Evolutionary conservation across 805 yeast genomes (phyloP), one percentile per base, ranked within the genome.

Genomic region (Torulaspora franciscae): DNA sequence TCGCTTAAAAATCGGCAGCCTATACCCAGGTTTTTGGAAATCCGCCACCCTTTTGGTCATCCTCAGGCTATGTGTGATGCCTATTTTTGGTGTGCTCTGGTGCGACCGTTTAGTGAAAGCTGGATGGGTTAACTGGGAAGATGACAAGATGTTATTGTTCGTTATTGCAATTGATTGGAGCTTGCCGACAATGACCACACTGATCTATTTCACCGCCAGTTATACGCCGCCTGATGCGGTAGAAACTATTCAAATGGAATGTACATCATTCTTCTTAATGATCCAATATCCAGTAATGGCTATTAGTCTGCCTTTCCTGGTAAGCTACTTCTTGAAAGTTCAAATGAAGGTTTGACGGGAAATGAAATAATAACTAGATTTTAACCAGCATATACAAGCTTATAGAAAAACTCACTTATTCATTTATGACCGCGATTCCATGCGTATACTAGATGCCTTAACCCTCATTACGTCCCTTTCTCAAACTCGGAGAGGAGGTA

Each of bases 161-260:
- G 85, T 90, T 7, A 77, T 85, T 48, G 82, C 83, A 7, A 71
- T 90, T 32, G 79, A 80, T 33, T 85, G 85, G 67, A 89, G 89
- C 0, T 69, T 89, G 25, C 98, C 99, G 0, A 83, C 88, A 39
- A 95, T 96, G 40, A 93, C 98, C 0, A 77, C 93, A 0, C 74
- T 89, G 55, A 82, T 91, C 35, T 93, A 90, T 62, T 71, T 91
- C 46, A 89, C 97, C 1, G 93, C 96, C 3, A 80, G 86, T 60
- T 85, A 80, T 64, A 81, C 90, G 1, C 93, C 91, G n/a, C 79
- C 80, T 2, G 72, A 68, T 15, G 66, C 66, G 8, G 45, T 44
- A n/a, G 70, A 67, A 6, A 70, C 72, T 37, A 47, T 61, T 5
- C 76, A 89, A 63, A 81, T 91, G 82, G 95, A 91, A 61, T 85